Evolutionary conservation across 2,329 filamentous ascomycete genomes (phyloP), one percentile per base, ranked within the genome.

Genomic region (Fusarium mundagurra): DNA sequence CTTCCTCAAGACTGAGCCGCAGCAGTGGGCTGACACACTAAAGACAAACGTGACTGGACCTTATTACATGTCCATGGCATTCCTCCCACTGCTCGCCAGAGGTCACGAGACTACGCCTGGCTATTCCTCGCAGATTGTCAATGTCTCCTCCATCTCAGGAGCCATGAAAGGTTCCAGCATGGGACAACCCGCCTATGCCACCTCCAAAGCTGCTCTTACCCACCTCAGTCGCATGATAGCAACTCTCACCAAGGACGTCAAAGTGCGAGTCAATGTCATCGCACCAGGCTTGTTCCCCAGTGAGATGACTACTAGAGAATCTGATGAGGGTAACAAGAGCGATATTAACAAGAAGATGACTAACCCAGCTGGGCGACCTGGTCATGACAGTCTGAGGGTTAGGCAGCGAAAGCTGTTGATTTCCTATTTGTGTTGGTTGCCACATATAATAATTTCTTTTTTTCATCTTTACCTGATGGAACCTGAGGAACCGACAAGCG

Each of bases 161-260:
- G 64, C 47, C 0, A 68, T 68, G 55, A 68, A 68, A 6, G 55
- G 66, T 1, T 68, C 66, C 0, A 68, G 64, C 24, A 55, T 50
- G 66, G 64, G 66, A 0, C 66, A 68, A 1, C 55, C 66, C 1
- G 17, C 39, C 17, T 68, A 68, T 0, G 64, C 66, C 1, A 54
- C 64, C 16, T 68, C 66, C 2, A 68, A 55, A 11, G 66, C 66
- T 8, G 66, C 64, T 3, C 17, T 68, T 0, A 68, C 64, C 1
- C 66, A 68, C 22, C 64, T 68, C 8, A 68, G 64, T 4, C 66
- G 66, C 14, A 68, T 68, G 3, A 58, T 68, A 4, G 66, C 66
- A 10, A 68, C 66, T 10, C 41, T 68, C 2, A 31, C 34, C 18
- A 68, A 68, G 22, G 64, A 68, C 27, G 20, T 68, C 8, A 68